Percentiles rank a stretch among this genome's conserved stretches.
These are phyloP conservation scores for Tetrapisispora iriomotensis DNA, from an alignment of 805 yeast genomes.

Conservation along the genomic window DNA sequence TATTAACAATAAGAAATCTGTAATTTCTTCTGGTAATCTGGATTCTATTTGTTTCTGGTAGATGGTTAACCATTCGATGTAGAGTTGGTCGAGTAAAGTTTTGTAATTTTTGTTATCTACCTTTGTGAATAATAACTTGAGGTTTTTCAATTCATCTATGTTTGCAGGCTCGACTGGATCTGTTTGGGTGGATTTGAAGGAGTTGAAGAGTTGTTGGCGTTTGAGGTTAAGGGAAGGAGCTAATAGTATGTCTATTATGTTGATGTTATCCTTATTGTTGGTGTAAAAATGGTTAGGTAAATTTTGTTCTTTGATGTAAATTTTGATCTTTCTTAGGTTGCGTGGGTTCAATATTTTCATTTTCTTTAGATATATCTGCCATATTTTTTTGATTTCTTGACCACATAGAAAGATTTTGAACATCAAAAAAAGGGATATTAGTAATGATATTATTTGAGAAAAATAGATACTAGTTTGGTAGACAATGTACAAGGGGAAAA, in stretches of 20 bases:
- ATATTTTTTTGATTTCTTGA: slow-evolving; percentile 17
- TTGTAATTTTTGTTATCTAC: neutral
- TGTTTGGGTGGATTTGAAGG: neutral
- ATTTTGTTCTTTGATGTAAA: neutral
- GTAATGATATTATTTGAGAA: slow-evolving; percentile 9
- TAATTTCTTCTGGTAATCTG: neutral
- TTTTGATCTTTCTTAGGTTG: slow-evolving; percentile 3
- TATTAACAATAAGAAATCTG: slow-evolving; percentile 1
- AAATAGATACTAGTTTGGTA: slow-evolving; percentile 12
- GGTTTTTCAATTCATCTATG: neutral
- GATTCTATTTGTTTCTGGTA: neutral
- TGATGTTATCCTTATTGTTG: slow-evolving; percentile 2
- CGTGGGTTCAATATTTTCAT: slow-evolving; percentile 7
- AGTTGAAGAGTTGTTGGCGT: neutral
- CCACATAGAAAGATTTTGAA: slow-evolving; percentile 8
- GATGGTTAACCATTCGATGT: neutral
- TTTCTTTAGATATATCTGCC: slow-evolving; percentile 12
- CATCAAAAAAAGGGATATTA: slow-evolving; percentile 11
- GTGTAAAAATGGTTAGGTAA: slow-evolving; percentile 3
- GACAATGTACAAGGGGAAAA: slow-evolving; percentile 16
- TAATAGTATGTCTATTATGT: slow-evolving; percentile 3
- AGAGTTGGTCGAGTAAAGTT: neutral
- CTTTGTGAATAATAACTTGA: neutral
- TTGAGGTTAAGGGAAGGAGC: slow-evolving; percentile 1
- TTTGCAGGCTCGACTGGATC: too few species aligned